A percentile compares a stretch with the other conserved stretches of the same genome.
These are phyloP conservation scores for Globisporangium mamillatum DNA, from an alignment of 352 stramenopile genomes.

Conservation along the genomic window DNA sequence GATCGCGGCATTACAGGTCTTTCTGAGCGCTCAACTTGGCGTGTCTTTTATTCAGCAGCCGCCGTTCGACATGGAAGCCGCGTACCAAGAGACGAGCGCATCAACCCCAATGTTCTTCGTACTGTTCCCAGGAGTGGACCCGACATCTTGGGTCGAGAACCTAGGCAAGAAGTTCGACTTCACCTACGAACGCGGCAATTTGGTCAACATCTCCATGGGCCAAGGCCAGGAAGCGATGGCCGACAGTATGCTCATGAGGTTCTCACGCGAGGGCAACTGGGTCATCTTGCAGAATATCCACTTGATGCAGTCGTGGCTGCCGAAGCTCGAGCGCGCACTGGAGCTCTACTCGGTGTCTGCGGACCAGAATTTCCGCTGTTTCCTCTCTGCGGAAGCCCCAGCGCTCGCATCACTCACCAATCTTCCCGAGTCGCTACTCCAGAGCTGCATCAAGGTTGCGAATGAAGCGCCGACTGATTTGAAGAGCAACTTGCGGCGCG, in stretches of 20 bases:
- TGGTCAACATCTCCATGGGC: slow-evolving; percentile 88
- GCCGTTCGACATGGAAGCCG: slow-evolving; percentile 83
- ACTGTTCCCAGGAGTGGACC: slow-evolving; percentile 90
- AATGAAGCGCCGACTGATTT: slow-evolving; percentile 82
- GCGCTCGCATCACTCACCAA: slow-evolving; percentile 82
- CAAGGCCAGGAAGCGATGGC: slow-evolving; percentile 83
- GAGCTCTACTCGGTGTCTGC: slow-evolving; percentile 77
- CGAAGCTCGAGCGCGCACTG: slow-evolving; percentile 74
- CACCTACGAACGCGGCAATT: slow-evolving; percentile 70
- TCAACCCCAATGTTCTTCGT: slow-evolving; percentile 93
- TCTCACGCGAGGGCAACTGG: slow-evolving; percentile 80
- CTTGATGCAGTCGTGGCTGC: slow-evolving; percentile 90
- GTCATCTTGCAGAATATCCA: slow-evolving; percentile 92
- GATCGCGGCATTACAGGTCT: slow-evolving; percentile 63
- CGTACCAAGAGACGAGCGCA: slow-evolving; percentile 87
- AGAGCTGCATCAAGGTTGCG: slow-evolving; percentile 86
- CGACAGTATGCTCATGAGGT: slow-evolving; percentile 66
- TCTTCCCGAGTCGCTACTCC: slow-evolving; percentile 81
- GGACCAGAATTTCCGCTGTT: slow-evolving; percentile 93
- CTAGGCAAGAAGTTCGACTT: slow-evolving; percentile 83
- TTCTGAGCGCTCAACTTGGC: slow-evolving; percentile 55
- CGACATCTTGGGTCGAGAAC: slow-evolving; percentile 78
- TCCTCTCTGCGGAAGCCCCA: slow-evolving; percentile 91
- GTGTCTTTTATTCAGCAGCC: slow-evolving; percentile 75
- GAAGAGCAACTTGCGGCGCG: slow-evolving; percentile 79